These are phyloP conservation scores for Epichloe sibirici DNA, from an alignment of 2,329 filamentous ascomycete genomes.

Conservation along the genomic window DNA sequence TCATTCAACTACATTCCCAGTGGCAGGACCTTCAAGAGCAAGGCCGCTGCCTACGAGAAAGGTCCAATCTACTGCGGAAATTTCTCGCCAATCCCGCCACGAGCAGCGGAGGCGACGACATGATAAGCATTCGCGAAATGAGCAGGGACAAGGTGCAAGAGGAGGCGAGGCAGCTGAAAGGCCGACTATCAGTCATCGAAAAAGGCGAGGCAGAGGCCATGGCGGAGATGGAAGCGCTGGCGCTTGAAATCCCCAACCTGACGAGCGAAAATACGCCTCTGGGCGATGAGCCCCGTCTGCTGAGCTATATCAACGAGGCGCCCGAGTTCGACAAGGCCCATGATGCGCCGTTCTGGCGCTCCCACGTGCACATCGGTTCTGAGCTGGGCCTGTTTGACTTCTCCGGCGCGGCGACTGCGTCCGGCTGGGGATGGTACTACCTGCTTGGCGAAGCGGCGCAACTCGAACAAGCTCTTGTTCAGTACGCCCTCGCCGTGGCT, in stretches of 20 bases:
- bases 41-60: constrained; percentile 49
- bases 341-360: constrained; percentile 41
- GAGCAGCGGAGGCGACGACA: constrained; percentile 30
- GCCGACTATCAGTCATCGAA: constrained; percentile 46
- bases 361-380: constrained; percentile 76
- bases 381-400: constrained; percentile 90
- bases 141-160: constrained; percentile 42
- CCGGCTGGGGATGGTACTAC: constrained; percentile 97
- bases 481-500: constrained; percentile 69
- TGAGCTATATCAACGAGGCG: constrained; percentile 70
- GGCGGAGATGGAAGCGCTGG: constrained; percentile 59
- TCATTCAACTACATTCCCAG: constrained; percentile 41
- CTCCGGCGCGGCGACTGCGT: constrained; percentile 62
- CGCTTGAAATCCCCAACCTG: constrained; percentile 73
- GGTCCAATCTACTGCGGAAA: constrained; percentile 49
- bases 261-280: constrained; percentile 66
- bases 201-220: constrained; percentile 46
- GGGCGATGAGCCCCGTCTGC: constrained; percentile 49
- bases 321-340: constrained; percentile 26
- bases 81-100: constrained; percentile 40
- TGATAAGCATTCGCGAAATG: constrained; percentile 22
- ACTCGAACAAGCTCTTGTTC: constrained; percentile 86
- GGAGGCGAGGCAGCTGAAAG: constrained; percentile 55
- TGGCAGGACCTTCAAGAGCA: constrained; percentile 50
- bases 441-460: constrained; percentile 82